Evolutionary conservation across 805 yeast genomes (phyloP).

Genomic region (Novakomyces olei): DNA sequence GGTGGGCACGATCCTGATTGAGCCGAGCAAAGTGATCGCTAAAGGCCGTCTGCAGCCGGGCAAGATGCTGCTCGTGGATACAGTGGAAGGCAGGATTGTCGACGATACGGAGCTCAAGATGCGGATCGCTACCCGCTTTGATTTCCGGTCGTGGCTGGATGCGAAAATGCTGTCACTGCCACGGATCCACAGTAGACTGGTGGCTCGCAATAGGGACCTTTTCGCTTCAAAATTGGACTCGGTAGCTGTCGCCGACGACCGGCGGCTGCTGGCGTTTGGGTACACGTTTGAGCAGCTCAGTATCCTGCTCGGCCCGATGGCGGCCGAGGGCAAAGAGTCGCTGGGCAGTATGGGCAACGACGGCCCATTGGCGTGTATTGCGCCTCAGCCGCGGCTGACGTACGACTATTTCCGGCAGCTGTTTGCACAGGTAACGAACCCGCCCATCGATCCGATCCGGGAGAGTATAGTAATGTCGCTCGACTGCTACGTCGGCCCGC

Average conservation of each 20-base stretch:
- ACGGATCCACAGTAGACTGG: slow-evolving; percentile 44
- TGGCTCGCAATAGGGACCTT: slow-evolving; percentile 14
- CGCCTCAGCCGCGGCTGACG: slow-evolving; percentile 73
- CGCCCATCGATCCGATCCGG: slow-evolving; percentile 95
- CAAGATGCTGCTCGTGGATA: slow-evolving; percentile 84
- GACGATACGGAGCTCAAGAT: slow-evolving; percentile 77
- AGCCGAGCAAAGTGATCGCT: slow-evolving; percentile 55
- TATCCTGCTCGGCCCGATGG: slow-evolving; percentile 79
- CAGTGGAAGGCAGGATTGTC: slow-evolving; percentile 76
- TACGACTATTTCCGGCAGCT: slow-evolving; percentile 90
- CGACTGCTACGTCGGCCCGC: slow-evolving; percentile 96
- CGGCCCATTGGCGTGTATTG: slow-evolving; percentile 79
- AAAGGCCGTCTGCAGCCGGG: slow-evolving; percentile 95
- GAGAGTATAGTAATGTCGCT: slow-evolving; percentile 92
- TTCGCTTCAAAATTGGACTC: slow-evolving; percentile 10
- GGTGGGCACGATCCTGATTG: slow-evolving; percentile 88
- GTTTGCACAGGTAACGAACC: slow-evolving; percentile 96
- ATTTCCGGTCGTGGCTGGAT: slow-evolving; percentile 81
- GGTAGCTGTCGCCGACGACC: slow-evolving; percentile 48
- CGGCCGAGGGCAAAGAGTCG: slow-evolving; percentile 73
- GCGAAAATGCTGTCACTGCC: slow-evolving; percentile 71
- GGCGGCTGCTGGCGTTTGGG: slow-evolving; percentile 67
- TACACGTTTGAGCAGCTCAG: slow-evolving; percentile 86
- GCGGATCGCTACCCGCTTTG: slow-evolving; percentile 58
- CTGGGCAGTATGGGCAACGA: slow-evolving; percentile 98